Conservation (phyloP, 257 asterid species). For the Datura wrightii region DNA sequence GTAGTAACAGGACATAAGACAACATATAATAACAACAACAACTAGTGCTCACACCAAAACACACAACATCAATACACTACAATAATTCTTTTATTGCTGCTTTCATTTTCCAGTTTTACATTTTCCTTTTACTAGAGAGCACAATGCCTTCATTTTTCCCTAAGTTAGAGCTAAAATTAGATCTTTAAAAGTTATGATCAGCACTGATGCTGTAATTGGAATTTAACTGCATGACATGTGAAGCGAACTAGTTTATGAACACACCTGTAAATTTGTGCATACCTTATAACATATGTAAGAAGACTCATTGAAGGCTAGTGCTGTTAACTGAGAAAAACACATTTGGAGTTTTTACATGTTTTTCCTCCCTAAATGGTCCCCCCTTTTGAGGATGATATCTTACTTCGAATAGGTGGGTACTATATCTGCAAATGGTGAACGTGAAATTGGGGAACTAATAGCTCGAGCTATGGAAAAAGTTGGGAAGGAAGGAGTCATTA, state of each 20-base stretch:
- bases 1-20: too few species aligned
- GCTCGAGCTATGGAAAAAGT: constrained; percentile 97
- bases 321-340: constrained; percentile 22
- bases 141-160: neutral
- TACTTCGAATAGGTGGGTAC: constrained; percentile 71
- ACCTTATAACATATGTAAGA: neutral
- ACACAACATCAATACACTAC: too few species aligned
- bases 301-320: neutral
- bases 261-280: neutral
- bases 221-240: constrained; percentile 20
- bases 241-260: neutral
- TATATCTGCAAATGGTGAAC: constrained; percentile 88
- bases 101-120: neutral
- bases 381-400: constrained; percentile 25
- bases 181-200: constrained; percentile 15
- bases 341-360: constrained; percentile 28
- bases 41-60: too few species aligned
- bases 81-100: neutral
- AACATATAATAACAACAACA: too few species aligned
- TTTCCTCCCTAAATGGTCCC: constrained; percentile 30
- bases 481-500: constrained; percentile 93
- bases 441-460: constrained; percentile 81
- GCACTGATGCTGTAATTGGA: neutral
- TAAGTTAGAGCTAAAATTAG: neutral
- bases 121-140: neutral